Conservation (phyloP, 768 basidiomycete species). For the Termitomyces sp. region DNA sequence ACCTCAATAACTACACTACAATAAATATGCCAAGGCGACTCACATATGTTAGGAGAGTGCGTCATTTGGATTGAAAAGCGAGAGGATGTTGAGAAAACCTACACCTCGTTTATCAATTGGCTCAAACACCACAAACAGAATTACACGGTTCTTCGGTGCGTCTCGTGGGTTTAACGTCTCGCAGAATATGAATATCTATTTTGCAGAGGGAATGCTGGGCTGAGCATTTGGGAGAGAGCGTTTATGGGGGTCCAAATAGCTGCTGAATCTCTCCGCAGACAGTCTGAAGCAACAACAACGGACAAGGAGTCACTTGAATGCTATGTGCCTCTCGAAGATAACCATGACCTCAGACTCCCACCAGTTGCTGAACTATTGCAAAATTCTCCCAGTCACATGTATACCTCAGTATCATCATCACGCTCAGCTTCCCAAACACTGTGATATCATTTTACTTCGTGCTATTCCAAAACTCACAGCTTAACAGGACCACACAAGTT, state of each 20-base stretch:
- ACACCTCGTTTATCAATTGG: slow-evolving; percentile 7
- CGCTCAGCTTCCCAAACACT: slow-evolving; percentile 4
- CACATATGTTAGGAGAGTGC: slow-evolving; percentile 12
- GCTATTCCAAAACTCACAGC: background rate
- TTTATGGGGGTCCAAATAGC: background rate
- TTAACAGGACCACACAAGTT: background rate
- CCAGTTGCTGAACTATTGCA: slow-evolving; percentile 4
- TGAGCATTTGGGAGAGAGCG: slow-evolving; percentile 5
- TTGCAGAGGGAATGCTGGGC: slow-evolving; percentile 2
- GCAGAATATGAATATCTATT: background rate
- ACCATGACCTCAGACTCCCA: slow-evolving; percentile 5
- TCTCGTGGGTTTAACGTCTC: background rate
- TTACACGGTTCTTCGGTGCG: background rate
- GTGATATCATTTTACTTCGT: background rate
- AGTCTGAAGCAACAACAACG: background rate
- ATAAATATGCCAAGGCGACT: slow-evolving; percentile 5
- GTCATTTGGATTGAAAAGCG: slow-evolving; percentile 15
- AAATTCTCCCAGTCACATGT: background rate
- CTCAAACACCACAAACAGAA: background rate
- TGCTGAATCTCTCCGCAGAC: background rate
- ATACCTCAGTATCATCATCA: slow-evolving; percentile 2
- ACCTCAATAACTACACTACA: background rate
- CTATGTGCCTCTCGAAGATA: background rate
- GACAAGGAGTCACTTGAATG: slow-evolving; percentile 3
- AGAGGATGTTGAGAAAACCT: background rate